Conservation (phyloP, 306 rosid species). For the Sechiopsis laciniata region DNA sequence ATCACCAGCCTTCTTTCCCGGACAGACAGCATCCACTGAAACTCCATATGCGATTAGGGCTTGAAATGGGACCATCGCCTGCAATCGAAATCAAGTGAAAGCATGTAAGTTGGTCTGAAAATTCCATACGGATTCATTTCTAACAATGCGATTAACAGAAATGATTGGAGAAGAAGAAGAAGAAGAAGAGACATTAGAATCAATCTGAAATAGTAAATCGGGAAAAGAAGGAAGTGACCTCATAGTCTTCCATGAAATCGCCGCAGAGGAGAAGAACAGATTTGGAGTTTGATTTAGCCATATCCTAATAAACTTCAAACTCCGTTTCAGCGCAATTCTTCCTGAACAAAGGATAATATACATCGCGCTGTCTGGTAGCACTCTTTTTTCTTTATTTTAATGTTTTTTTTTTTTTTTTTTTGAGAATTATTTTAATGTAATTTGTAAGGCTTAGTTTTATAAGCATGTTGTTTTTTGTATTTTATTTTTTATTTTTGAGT, state of each 20-base stretch:
- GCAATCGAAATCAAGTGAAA: conserved; percentile 20
- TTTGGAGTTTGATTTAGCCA: conserved; percentile 29
- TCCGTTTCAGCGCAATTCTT: neutral
- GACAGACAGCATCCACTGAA: conserved; percentile 73
- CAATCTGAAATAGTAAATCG: neutral
- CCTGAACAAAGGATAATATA: neutral
- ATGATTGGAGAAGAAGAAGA: neutral
- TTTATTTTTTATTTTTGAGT: no score
- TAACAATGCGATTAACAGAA: neutral
- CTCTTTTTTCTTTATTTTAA: neutral
- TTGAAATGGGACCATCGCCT: conserved; percentile 86
- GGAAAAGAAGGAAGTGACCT: conserved; percentile 30
- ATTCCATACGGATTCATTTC: neutral
- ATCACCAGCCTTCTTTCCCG: conserved; percentile 73
- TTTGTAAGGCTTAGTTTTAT: no score
- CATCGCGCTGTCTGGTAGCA: neutral
- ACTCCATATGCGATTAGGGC: conserved; percentile 72
- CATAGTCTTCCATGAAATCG: conserved; percentile 83
- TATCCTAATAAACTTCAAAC: neutral
- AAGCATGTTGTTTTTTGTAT: no score
- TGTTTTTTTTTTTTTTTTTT: no score
- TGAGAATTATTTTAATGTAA: no score
- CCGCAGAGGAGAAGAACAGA: conserved; percentile 72
- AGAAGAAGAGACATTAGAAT: conserved; percentile 1
- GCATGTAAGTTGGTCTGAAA: neutral